These are phyloP conservation scores for Calophaca sinica DNA, from an alignment of 306 rosid genomes.

Conservation along the genomic window DNA sequence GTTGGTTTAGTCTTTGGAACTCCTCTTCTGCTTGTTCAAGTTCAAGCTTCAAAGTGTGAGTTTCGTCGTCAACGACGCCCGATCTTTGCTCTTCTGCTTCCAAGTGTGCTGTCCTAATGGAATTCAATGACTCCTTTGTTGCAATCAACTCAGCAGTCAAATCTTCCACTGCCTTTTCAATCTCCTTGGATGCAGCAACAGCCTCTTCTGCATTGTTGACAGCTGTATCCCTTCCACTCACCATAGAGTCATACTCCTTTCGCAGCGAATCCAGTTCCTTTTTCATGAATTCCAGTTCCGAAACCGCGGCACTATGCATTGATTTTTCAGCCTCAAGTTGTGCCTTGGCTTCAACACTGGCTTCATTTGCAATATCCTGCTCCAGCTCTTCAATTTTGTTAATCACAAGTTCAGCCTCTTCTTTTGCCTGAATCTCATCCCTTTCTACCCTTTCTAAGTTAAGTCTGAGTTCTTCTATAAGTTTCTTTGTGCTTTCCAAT, in stretches of 20 bases:
- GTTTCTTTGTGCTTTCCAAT: conserved; percentile 77
- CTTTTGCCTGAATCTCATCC: conserved; percentile 72
- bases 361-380: conserved; percentile 81
- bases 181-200: conserved; percentile 73
- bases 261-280: conserved; percentile 66
- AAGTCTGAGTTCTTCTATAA: conserved; percentile 68
- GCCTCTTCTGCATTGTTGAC: conserved; percentile 75
- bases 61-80: conserved; percentile 68
- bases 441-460: conserved; percentile 73
- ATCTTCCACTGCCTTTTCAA: conserved; percentile 76
- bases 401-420: conserved; percentile 73
- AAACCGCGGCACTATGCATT: conserved; percentile 62
- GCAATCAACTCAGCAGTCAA: conserved; percentile 73
- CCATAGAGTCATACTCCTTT: conserved; percentile 70
- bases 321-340: conserved; percentile 79
- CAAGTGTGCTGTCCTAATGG: conserved; percentile 61
- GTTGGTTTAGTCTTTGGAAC: conserved; percentile 65
- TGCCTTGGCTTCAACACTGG: conserved; percentile 84
- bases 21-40: conserved; percentile 77
- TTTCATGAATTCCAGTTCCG: conserved; percentile 65
- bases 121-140: conserved; percentile 71
- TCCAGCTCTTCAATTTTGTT: conserved; percentile 87
- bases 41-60: conserved; percentile 67
- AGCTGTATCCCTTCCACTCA: conserved; percentile 66
- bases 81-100: conserved; percentile 74